Evolutionary conservation across 208 protist species (phyloP).

Genomic region (Trypanosoma platydactyli): DNA sequence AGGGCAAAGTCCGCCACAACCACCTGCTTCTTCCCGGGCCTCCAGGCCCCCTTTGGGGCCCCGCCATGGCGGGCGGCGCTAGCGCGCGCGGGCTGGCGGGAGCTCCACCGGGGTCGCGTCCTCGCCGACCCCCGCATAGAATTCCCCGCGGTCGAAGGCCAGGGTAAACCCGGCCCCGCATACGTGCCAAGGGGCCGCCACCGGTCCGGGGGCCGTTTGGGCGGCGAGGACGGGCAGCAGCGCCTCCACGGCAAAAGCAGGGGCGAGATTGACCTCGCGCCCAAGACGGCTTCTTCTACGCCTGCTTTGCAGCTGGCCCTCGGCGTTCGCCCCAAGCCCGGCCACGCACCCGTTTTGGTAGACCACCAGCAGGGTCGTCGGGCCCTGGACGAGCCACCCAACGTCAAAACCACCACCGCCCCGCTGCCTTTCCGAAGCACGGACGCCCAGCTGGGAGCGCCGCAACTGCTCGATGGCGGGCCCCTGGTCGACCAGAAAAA

Average conservation of each 20-base stretch:
- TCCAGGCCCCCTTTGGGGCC: neutral
- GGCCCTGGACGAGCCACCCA: constrained; percentile 37
- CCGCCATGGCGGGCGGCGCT: neutral
- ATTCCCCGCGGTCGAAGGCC: constrained; percentile 56
- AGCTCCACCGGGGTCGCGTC: constrained; percentile 48
- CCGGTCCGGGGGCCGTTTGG: neutral
- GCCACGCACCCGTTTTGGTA: constrained; percentile 73
- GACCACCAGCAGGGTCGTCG: constrained; percentile 54
- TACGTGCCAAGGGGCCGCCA: constrained; percentile 31
- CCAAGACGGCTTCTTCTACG: constrained; percentile 30
- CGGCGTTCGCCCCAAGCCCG: constrained; percentile 63
- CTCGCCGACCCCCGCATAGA: constrained; percentile 34
- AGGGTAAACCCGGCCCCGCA: constrained; percentile 59
- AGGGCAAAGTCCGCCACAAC: no score
- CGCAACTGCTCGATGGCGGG: constrained; percentile 32
- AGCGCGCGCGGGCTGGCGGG: constrained; percentile 30
- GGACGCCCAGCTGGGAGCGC: no score
- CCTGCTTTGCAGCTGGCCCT: constrained; percentile 60
- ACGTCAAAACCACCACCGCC: constrained; percentile 35
- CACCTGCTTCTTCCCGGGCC: no score
- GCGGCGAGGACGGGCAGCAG: constrained; percentile 48
- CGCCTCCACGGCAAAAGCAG: constrained; percentile 32
- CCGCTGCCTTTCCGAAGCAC: neutral
- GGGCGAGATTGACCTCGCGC: constrained; percentile 51
- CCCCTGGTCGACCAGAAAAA: constrained; percentile 45